Conservation (phyloP, 257 asterid species). For the Jaltomata sinuosa region DNA sequence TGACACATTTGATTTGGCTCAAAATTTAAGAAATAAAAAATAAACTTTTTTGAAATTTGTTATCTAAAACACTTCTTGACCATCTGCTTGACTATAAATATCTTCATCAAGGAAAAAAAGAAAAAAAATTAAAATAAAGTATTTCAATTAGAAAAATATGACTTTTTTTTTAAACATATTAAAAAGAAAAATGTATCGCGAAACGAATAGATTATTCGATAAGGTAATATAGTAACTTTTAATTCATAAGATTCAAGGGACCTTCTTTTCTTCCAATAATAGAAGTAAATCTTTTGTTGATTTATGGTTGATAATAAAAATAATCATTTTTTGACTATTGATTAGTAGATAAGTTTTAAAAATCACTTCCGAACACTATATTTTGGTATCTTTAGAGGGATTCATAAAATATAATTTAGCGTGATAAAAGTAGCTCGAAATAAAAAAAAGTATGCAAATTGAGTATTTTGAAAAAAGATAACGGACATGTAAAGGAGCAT, state of each 20-base stretch:
- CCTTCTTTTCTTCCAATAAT: not conserved
- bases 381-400: not conserved
- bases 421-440: rapidly evolving
- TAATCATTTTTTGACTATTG: not conserved
- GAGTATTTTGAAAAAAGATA: not conserved
- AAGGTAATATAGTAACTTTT: not conserved
- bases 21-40: no score
- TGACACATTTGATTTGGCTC: no score
- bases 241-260: not conserved
- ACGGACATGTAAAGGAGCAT: rapidly evolving
- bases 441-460: not conserved
- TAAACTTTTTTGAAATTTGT: no score
- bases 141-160: no score
- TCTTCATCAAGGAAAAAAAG: no score
- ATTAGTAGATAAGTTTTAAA: not conserved
- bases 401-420: not conserved
- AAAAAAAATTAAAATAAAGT: no score
- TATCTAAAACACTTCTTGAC: no score
- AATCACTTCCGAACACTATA: no score
- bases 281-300: not conserved
- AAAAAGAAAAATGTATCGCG: no score
- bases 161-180: no score
- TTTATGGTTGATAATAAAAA: not conserved
- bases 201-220: no score
- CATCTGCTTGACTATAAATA: no score